A percentile compares a stretch with the other conserved stretches of the same genome.
Conservation (phyloP, 2,329 filamentous ascomycete species). For the Lasiodiplodia hormozganensis region DNA sequence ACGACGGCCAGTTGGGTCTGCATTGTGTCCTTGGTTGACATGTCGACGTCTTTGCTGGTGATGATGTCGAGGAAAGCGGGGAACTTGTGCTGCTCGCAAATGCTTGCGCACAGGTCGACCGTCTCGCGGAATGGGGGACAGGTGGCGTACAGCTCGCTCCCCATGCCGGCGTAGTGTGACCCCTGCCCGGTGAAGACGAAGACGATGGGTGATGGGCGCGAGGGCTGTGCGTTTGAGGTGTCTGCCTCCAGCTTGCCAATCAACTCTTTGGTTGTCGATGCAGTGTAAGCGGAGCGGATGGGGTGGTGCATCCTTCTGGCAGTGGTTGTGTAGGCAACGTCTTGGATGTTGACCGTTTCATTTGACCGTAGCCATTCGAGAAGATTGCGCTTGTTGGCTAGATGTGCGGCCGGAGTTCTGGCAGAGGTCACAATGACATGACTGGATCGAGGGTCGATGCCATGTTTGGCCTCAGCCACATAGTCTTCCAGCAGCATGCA, state of each 20-base stretch:
- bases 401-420: conserved; percentile 45
- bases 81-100: conserved; percentile 54
- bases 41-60: conserved; percentile 56
- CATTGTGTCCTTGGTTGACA: conserved; percentile 52
- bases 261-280: conserved; percentile 55
- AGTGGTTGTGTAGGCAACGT: conserved; percentile 59
- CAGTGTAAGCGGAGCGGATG: conserved; percentile 57
- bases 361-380: conserved; percentile 55
- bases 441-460: too few species aligned
- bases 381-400: conserved; percentile 58
- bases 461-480: too few species aligned
- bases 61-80: conserved; percentile 58
- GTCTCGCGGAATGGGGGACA: conserved; percentile 56
- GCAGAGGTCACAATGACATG: too few species aligned
- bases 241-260: conserved; percentile 54
- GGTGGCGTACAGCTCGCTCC: conserved; percentile 58
- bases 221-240: conserved; percentile 60
- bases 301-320: conserved; percentile 61
- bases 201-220: conserved; percentile 56
- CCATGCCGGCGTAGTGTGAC: conserved; percentile 60
- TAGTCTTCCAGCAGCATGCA: conserved; percentile 40
- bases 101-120: conserved; percentile 57
- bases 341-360: conserved; percentile 52
- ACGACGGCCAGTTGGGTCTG: conserved; percentile 61
- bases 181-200: conserved; percentile 62